phyloP scores from a whole-genome alignment of 108 stramenopile species.

The Aurantiochytrium sp. region DNA sequence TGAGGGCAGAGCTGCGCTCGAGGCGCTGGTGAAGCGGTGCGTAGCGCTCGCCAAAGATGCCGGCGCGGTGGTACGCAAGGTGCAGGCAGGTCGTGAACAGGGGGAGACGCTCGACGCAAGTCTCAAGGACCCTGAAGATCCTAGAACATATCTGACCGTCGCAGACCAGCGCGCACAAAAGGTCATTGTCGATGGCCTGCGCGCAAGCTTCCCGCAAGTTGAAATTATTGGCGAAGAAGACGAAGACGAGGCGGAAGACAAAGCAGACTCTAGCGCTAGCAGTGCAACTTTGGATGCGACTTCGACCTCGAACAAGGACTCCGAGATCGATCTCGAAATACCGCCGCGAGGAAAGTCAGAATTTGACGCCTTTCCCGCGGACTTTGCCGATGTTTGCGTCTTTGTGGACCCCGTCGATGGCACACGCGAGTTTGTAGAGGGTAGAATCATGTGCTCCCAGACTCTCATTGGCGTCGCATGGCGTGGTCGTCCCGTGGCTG shows the following conservation, averaged over 20 bases:
- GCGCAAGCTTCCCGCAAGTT: neutral
- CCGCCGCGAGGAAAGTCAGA: neutral
- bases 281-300: no score
- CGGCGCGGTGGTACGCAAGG: neutral
- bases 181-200: neutral
- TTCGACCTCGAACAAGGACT: neutral
- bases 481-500: slow-evolving; percentile 52
- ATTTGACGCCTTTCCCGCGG: neutral
- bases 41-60: neutral
- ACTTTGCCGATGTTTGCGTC: slow-evolving; percentile 15
- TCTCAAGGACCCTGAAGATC: neutral
- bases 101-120: neutral
- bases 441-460: slow-evolving; percentile 61
- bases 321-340: neutral
- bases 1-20: neutral
- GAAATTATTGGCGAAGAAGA: neutral
- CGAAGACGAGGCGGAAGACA: neutral
- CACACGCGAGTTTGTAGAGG: slow-evolving; percentile 72
- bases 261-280: no score
- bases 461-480: slow-evolving; percentile 63
- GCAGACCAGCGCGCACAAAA: neutral
- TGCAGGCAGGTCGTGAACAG: neutral
- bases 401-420: slow-evolving; percentile 76
- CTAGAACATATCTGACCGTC: neutral
- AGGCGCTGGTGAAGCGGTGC: neutral